These are phyloP conservation scores for Torulaspora indica DNA, from an alignment of 805 yeast species.

Conservation along the genomic window DNA sequence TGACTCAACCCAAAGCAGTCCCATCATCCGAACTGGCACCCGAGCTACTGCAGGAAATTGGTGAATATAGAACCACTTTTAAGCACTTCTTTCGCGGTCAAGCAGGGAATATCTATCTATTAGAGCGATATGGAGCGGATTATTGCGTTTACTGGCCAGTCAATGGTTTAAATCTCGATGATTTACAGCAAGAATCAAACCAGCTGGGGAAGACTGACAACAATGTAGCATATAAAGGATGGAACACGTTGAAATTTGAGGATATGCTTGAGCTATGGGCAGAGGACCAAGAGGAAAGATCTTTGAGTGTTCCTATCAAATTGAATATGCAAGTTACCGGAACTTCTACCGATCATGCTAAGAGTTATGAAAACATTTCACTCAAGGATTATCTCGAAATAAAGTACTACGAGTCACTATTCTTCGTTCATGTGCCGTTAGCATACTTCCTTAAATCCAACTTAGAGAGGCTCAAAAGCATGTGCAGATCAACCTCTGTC, in stretches of 20 bases:
- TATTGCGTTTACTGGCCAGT: conserved; percentile 22
- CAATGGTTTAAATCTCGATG: conserved; percentile 3
- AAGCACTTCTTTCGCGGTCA: conserved; percentile 10
- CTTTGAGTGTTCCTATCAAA: not conserved
- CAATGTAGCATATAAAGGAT: conserved; percentile 3
- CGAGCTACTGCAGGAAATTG: conserved; percentile 1
- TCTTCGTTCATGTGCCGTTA: conserved; percentile 35
- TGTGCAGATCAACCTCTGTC: conserved; percentile 36
- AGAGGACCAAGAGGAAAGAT: conserved; percentile 4
- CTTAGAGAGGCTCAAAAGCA: conserved; percentile 42
- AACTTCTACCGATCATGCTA: not conserved
- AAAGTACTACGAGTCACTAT: conserved; percentile 38
- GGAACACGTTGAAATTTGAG: conserved; percentile 10
- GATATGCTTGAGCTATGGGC: conserved; percentile 16
- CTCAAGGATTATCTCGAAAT: conserved; percentile 28
- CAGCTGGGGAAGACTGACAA: not conserved
- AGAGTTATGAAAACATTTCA: conserved; percentile 9
- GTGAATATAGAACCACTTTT: not conserved
- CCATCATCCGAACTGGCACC: conserved; percentile 6
- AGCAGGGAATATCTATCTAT: conserved; percentile 4
- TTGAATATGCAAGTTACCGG: conserved; percentile 13
- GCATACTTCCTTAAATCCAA: conserved; percentile 47
- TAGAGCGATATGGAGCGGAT: conserved; percentile 23
- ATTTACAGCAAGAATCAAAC: conserved; percentile 4
- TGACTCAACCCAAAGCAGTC: conserved; percentile 7